Evolutionary conservation across 2,329 filamentous ascomycete genomes (phyloP), one percentile per base, ranked within the genome.

Genomic region (Colletotrichum destructivum): DNA sequence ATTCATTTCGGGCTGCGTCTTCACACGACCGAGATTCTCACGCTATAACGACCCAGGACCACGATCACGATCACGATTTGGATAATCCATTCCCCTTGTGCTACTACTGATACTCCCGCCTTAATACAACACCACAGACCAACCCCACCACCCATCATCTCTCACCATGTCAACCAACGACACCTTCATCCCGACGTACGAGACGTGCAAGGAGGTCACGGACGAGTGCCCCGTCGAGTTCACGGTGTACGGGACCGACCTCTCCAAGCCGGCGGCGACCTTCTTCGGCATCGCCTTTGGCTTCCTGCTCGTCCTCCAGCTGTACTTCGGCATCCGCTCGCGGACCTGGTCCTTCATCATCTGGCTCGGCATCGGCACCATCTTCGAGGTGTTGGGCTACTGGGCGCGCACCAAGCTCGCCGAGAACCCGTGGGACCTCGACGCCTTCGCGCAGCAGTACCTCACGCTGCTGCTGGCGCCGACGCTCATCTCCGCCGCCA

Each of bases 401-500:
- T 21, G 11, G 21, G 55, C 18, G 11, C 61, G 69, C 11, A 51
- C 57, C 4, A 35, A 21, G 4, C 54, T 69, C 13, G 47, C 66
- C 67, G 66, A 71, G 46, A 84, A 86, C 65, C 82, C 83, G 0
- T 86, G 83, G 82, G 79, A 75, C 46, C 71, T 81, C 12, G 75
- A 76, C 23, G 79, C 80, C 15, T 85, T 85, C 73, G 80, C 81
- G 44, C 75, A 83, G 2, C 83, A 86, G 72, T 82, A 84, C 44
- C 76, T 83, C 21, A 80, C 79, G 46, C 77, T 86, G 0, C 79
- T 85, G 16, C 75, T 86, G 6, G 81, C 79, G 0, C 85, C 84
- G 0, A 82, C 82, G 0, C 82, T 87, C 57, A 76, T 85, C 4
- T 83, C 84, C 1, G 84, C 84, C 7, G 82, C 82, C 35, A 84